A percentile compares a stretch with the other conserved stretches of the same genome.
Evolutionary conservation across 179 eudicot genomes (phyloP).

Genomic region (Patellifolia procumbens): DNA sequence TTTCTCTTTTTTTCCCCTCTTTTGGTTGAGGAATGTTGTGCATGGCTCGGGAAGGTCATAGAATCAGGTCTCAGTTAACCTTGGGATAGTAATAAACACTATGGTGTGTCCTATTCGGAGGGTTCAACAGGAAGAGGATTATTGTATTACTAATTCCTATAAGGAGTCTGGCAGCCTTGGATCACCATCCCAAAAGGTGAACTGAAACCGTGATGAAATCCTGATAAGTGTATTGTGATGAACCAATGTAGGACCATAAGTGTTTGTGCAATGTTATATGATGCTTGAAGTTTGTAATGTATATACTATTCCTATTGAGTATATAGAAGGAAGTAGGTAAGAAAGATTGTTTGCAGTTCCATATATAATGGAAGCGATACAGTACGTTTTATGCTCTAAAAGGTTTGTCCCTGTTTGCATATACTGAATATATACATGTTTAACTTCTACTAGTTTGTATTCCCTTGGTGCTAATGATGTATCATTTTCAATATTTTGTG

Average conservation of each 20-base stretch:
- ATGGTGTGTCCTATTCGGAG: not conserved
- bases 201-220: not conserved
- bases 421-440: not conserved
- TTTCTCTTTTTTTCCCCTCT: not conserved
- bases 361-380: not conserved
- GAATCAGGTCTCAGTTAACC: not conserved
- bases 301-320: not conserved
- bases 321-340: not conserved
- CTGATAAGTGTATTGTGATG: not conserved
- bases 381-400: not conserved
- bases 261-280: not conserved
- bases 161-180: not conserved
- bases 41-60: slow-evolving; percentile 4
- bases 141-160: slow-evolving; percentile 5
- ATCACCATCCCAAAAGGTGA: not conserved
- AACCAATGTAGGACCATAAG: not conserved
- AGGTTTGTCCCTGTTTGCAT: not conserved
- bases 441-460: too few species aligned
- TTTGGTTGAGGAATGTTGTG: not conserved
- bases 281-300: slow-evolving; percentile 5
- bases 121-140: not conserved
- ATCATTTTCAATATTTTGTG: too few species aligned
- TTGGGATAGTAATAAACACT: not conserved
- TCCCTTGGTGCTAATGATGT: too few species aligned
- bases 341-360: not conserved